Evolutionary conservation across 331 rosid genomes (phyloP).

Genomic region (Erythrophleum ivorense): DNA sequence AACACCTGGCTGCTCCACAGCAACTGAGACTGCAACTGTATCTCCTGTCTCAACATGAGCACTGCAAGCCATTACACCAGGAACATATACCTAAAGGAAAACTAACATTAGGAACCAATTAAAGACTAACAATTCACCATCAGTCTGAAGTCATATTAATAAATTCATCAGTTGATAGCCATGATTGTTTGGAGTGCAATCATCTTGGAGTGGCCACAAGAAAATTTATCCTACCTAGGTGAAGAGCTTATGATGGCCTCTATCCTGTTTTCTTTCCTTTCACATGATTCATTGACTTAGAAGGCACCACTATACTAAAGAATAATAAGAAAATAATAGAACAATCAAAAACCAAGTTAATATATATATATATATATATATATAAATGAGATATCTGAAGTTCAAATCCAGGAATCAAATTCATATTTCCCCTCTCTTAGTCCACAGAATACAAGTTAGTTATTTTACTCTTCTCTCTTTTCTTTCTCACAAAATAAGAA

Average conservation of each 20-base stretch:
- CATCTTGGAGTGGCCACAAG: background rate
- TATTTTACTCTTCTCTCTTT: background rate
- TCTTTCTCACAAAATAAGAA: background rate
- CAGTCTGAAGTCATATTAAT: background rate
- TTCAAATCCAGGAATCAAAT: background rate
- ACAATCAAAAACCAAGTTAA: background rate
- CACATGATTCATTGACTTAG: background rate
- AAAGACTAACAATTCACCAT: background rate
- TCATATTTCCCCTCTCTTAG: background rate
- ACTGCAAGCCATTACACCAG: slow-evolving; percentile 93
- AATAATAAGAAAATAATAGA: background rate
- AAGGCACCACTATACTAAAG: background rate
- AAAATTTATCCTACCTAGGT: background rate
- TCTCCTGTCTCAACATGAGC: slow-evolving; percentile 93
- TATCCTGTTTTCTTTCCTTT: background rate
- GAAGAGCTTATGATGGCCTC: background rate
- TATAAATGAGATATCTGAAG: background rate
- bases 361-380: background rate
- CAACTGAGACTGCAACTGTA: slow-evolving; percentile 76
- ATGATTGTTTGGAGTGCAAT: background rate
- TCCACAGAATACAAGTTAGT: background rate
- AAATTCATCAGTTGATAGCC: background rate
- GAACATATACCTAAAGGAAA: slow-evolving; percentile 73
- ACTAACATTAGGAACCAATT: slow-evolving; percentile 36
- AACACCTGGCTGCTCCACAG: slow-evolving; percentile 74